These are phyloP conservation scores for Diaporthe sp. DNA, from an alignment of 2,329 filamentous ascomycete species.

Conservation along the genomic window DNA sequence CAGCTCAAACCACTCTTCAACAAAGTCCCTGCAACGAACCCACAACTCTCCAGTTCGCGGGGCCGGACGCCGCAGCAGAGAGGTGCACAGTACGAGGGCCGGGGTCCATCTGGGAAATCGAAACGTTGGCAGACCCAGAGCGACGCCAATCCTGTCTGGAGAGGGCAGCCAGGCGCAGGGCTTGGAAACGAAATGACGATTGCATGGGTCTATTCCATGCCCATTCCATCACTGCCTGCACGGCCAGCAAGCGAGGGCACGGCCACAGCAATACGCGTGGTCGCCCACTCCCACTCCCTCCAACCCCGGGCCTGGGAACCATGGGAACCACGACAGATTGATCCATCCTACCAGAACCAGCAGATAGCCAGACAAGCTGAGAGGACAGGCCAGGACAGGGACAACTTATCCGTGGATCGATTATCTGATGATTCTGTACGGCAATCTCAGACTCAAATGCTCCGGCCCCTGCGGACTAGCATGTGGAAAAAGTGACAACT, in stretches of 20 bases:
- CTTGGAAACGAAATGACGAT: constrained; percentile 36
- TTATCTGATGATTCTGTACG: constrained; percentile 6
- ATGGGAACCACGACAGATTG: not conserved
- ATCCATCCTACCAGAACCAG: not conserved
- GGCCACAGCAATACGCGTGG: constrained; percentile 25
- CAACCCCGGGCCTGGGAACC: not conserved
- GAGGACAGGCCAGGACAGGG: not conserved
- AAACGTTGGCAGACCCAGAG: constrained; percentile 26
- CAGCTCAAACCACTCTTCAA: not conserved
- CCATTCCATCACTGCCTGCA: constrained; percentile 34
- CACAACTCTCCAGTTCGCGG: constrained; percentile 4
- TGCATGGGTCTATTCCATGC: constrained; percentile 23
- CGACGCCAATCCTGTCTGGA: constrained; percentile 30
- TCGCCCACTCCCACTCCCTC: not conserved
- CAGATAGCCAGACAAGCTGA: not conserved
- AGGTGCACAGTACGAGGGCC: not conserved
- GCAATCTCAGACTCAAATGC: constrained; percentile 4
- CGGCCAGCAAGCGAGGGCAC: constrained; percentile 25
- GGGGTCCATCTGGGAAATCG: constrained; percentile 15
- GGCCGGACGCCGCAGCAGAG: not conserved
- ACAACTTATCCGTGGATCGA: constrained; percentile 3
- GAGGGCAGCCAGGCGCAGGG: constrained; percentile 24
- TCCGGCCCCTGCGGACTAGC: not conserved
- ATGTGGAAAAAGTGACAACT: constrained; percentile 24
- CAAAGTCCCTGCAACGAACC: not conserved